Conservation (phyloP, 2,329 filamentous ascomycete species). For the Hymenoscyphus linearis region DNA sequence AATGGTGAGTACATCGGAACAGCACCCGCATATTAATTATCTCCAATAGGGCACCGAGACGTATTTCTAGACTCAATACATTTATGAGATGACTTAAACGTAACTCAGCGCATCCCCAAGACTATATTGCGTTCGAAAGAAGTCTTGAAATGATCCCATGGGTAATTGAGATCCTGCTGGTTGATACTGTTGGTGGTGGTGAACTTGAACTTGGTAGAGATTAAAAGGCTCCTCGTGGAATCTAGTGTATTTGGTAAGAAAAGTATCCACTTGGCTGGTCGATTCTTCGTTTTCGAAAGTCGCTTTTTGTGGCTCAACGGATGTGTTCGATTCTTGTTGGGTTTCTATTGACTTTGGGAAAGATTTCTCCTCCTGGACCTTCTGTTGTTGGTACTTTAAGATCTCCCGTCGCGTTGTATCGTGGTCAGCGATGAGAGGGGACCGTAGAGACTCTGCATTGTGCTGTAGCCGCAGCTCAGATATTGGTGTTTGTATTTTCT, state of each 20-base stretch:
- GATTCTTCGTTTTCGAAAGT: too few species aligned
- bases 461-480: background rate
- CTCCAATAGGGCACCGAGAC: too few species aligned
- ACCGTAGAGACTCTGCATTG: too few species aligned
- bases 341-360: background rate
- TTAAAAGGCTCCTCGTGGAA: background rate
- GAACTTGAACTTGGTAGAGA: background rate
- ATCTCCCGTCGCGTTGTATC: background rate
- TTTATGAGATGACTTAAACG: constrained; percentile 9
- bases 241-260: too few species aligned
- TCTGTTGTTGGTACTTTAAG: background rate
- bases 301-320: too few species aligned
- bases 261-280: too few species aligned
- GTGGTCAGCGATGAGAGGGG: background rate
- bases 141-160: constrained; percentile 17
- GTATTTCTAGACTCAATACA: too few species aligned
- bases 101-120: constrained; percentile 18
- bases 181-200: background rate
- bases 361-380: background rate
- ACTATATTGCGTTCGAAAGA: constrained; percentile 13
- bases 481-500: background rate
- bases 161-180: constrained; percentile 4
- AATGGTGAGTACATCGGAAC: too few species aligned
- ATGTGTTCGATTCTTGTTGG: too few species aligned
- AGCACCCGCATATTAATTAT: too few species aligned